phyloP scores from a whole-genome alignment of 2,329 filamentous ascomycete genomes.

The Stachybotrys elegans region DNA sequence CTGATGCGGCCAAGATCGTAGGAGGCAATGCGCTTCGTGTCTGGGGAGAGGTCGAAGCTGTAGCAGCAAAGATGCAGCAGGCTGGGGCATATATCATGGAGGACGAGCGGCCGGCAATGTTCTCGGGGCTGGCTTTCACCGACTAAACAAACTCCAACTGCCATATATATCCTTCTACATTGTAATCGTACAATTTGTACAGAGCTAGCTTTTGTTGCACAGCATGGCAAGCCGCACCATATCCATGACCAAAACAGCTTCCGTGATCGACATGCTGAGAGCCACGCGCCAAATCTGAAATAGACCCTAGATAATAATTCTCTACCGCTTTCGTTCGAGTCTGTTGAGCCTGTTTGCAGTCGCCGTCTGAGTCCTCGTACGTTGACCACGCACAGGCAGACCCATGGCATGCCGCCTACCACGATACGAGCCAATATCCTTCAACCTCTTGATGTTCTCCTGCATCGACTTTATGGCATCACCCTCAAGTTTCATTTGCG shows the following conservation, averaged over 20 bases:
- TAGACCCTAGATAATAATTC: not conserved
- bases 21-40: conserved; percentile 81
- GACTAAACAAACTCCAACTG: too few species aligned
- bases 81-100: conserved; percentile 48
- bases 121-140: too few species aligned
- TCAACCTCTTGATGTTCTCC: conserved; percentile 81
- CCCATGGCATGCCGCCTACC: conserved; percentile 90
- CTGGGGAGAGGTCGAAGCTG: conserved; percentile 72
- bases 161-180: too few species aligned
- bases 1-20: conserved; percentile 68
- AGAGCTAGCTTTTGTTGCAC: too few species aligned
- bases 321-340: conserved; percentile 35
- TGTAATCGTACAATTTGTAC: conserved; percentile 6
- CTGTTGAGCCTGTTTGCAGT: conserved; percentile 59
- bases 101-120: conserved; percentile 35
- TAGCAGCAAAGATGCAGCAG: conserved; percentile 61
- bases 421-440: conserved; percentile 86
- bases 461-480: conserved; percentile 72
- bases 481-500: conserved; percentile 90
- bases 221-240: too few species aligned
- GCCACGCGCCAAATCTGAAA: not conserved
- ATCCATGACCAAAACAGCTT: too few species aligned
- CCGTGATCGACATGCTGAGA: not conserved
- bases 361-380: conserved; percentile 69
- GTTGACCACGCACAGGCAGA: conserved; percentile 85